phyloP scores from a whole-genome alignment of 768 basidiomycete species.

The Suillus fuscotomentosus region DNA sequence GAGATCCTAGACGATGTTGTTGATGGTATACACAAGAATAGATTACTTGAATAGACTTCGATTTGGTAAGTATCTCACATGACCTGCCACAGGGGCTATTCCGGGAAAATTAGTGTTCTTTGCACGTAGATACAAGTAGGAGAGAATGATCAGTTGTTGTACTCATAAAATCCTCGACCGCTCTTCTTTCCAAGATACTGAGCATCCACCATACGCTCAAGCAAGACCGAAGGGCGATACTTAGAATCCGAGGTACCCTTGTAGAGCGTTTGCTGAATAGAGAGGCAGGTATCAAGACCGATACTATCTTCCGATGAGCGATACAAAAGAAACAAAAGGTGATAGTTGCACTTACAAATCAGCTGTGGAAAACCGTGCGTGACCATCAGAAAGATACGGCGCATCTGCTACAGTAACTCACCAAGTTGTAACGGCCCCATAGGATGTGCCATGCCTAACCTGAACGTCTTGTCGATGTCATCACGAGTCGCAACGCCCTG shows the following conservation, averaged over 20 bases:
- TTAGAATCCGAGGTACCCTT: slow-evolving; percentile 91
- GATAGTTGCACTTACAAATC: slow-evolving; percentile 28
- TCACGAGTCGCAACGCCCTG: slow-evolving; percentile 91
- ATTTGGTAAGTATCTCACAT: not conserved
- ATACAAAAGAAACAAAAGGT: not conserved
- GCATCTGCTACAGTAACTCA: slow-evolving; percentile 19
- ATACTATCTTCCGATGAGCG: slow-evolving; percentile 53
- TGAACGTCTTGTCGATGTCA: slow-evolving; percentile 93
- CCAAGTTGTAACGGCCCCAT: slow-evolving; percentile 94
- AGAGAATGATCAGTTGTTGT: slow-evolving; percentile 30
- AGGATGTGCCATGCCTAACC: slow-evolving; percentile 91
- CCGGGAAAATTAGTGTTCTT: not conserved
- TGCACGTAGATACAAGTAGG: not conserved
- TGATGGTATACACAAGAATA: not conserved
- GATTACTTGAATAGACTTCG: not conserved
- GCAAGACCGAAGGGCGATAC: slow-evolving; percentile 86
- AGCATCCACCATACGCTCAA: slow-evolving; percentile 96
- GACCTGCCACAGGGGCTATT: not conserved
- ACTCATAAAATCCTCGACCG: slow-evolving; percentile 95
- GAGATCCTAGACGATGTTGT: not conserved
- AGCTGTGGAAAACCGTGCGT: slow-evolving; percentile 12
- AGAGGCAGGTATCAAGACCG: slow-evolving; percentile 95
- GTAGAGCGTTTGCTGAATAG: slow-evolving; percentile 89
- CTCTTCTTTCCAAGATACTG: slow-evolving; percentile 92
- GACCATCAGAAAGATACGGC: slow-evolving; percentile 5